phyloP scores from a whole-genome alignment of 352 stramenopile species.

The Phytophthora melonis region DNA sequence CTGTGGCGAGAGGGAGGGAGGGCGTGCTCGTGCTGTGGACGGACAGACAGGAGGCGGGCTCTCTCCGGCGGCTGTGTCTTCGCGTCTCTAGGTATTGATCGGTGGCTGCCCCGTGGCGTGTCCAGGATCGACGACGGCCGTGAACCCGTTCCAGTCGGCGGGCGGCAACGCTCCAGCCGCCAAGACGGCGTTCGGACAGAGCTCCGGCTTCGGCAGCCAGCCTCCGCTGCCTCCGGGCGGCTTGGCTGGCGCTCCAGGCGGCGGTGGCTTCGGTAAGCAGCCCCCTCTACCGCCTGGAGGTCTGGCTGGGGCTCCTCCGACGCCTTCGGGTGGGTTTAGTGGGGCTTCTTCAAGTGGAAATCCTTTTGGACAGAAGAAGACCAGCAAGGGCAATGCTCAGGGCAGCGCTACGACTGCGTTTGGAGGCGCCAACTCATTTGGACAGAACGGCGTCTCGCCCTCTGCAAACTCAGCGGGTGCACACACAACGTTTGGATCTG shows the following conservation, averaged over 20 bases:
- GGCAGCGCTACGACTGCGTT: slow-evolving; percentile 26
- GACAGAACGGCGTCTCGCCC: slow-evolving; percentile 13
- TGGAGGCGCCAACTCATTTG: slow-evolving; percentile 22
- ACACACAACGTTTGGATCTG: slow-evolving; percentile 41
- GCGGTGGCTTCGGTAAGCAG: slow-evolving; percentile 27
- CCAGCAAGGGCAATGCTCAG: slow-evolving; percentile 23
- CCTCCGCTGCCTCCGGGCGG: slow-evolving; percentile 36
- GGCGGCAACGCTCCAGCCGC: slow-evolving; percentile 4
- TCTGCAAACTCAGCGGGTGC: slow-evolving; percentile 9
- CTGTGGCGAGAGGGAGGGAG: slow-evolving; percentile 5
- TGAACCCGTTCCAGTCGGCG: slow-evolving; percentile 48
- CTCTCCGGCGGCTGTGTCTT: not conserved
- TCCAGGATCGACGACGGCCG: slow-evolving; percentile 32
- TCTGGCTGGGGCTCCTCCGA: slow-evolving; percentile 20
- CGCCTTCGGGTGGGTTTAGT: slow-evolving; percentile 23
- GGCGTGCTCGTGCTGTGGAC: slow-evolving; percentile 17
- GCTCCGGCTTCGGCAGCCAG: slow-evolving; percentile 39
- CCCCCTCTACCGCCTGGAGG: slow-evolving; percentile 34
- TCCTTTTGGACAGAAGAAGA: slow-evolving; percentile 36
- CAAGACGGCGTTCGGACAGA: slow-evolving; percentile 50
- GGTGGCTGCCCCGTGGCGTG: slow-evolving; percentile 33
- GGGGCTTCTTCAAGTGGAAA: slow-evolving; percentile 19
- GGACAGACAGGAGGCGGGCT: not conserved
- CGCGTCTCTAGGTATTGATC: slow-evolving; percentile 43
- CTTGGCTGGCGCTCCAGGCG: slow-evolving; percentile 19